Conservation (phyloP, 1,284 basidiomycete genomes). For the Ustanciosporium gigantosporum region DNA sequence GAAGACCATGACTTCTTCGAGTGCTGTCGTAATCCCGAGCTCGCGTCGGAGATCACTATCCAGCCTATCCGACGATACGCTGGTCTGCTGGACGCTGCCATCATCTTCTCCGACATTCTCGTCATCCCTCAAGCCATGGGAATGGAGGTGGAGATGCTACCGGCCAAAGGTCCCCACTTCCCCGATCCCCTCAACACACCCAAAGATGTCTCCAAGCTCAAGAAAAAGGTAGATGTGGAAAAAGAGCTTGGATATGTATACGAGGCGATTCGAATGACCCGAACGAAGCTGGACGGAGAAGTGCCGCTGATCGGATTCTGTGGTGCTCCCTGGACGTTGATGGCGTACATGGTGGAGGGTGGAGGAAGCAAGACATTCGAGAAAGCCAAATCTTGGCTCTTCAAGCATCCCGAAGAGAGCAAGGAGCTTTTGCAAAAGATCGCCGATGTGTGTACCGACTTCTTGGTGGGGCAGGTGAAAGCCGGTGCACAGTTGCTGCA, state of each 20-base stretch:
- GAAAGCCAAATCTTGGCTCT: conserved; percentile 60
- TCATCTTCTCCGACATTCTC: conserved; percentile 61
- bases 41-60: conserved; percentile 59
- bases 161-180: conserved; percentile 57
- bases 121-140: conserved; percentile 61
- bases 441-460: conserved; percentile 56
- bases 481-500: conserved; percentile 58
- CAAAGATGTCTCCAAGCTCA: conserved; percentile 50
- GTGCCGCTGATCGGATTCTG: conserved; percentile 61
- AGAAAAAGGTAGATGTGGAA: conserved; percentile 57
- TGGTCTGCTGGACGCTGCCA: conserved; percentile 58
- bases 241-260: conserved; percentile 60
- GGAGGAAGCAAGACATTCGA: conserved; percentile 58
- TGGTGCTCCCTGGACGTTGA: conserved; percentile 60
- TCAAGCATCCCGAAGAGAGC: conserved; percentile 56
- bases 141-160: conserved; percentile 59
- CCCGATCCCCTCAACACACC: conserved; percentile 54
- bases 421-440: conserved; percentile 56
- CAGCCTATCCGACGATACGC: conserved; percentile 59
- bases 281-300: conserved; percentile 54
- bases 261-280: conserved; percentile 56
- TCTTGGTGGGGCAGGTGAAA: conserved; percentile 57
- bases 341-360: conserved; percentile 61
- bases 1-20: conserved; percentile 60
- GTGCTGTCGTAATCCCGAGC: conserved; percentile 57